Evolutionary conservation across 2,329 filamentous ascomycete species (phyloP).

Genomic region (Aurifilum marmelostoma): DNA sequence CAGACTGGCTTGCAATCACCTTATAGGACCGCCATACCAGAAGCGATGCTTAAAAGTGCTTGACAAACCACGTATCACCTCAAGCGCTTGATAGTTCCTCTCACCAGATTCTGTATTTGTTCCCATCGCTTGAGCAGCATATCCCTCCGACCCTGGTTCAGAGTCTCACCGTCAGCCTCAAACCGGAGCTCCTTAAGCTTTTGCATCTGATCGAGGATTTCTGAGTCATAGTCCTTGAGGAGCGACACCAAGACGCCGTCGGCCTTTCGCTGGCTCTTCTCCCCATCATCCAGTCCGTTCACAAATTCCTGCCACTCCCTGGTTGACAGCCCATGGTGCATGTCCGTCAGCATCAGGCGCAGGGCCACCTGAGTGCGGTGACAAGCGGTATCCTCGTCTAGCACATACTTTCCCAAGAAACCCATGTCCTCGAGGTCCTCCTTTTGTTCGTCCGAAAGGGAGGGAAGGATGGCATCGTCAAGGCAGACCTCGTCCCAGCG

Average conservation of each 20-base stretch:
- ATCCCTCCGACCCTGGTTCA: constrained; percentile 41
- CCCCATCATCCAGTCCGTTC: constrained; percentile 49
- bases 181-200: constrained; percentile 36
- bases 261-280: constrained; percentile 45
- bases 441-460: constrained; percentile 41
- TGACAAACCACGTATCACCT: constrained; percentile 16
- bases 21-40: background rate
- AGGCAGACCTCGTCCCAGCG: constrained; percentile 55
- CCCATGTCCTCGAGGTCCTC: constrained; percentile 47
- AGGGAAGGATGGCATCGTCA: constrained; percentile 50
- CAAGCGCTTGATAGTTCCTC: constrained; percentile 41
- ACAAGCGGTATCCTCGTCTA: constrained; percentile 55
- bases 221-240: constrained; percentile 42
- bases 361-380: constrained; percentile 60
- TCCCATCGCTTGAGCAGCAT: constrained; percentile 46
- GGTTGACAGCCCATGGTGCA: constrained; percentile 33
- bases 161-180: background rate
- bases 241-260: constrained; percentile 44
- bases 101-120: constrained; percentile 46
- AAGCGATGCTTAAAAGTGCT: background rate
- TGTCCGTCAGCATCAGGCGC: constrained; percentile 38
- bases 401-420: constrained; percentile 55
- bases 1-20: background rate
- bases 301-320: constrained; percentile 52
- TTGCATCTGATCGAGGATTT: constrained; percentile 38